Conservation (phyloP, 2,329 filamentous ascomycete genomes). For the Ophiostoma ulmi region DNA sequence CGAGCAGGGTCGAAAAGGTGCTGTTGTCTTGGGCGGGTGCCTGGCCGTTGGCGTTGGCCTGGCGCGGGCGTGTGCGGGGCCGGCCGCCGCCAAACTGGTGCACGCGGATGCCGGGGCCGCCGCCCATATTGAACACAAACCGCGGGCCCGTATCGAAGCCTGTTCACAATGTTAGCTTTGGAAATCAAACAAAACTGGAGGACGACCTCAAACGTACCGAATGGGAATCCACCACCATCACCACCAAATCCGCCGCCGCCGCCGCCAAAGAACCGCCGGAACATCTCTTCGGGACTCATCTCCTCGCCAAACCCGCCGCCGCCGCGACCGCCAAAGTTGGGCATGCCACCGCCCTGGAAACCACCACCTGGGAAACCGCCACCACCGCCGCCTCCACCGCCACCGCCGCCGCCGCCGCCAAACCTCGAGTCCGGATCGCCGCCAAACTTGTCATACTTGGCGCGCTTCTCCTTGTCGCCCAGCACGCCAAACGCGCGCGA, state of each 20-base stretch:
- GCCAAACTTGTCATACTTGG: slow-evolving; percentile 81
- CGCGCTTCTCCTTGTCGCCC: slow-evolving; percentile 87
- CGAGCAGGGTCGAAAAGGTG: slow-evolving; percentile 56
- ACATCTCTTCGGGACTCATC: slow-evolving; percentile 93
- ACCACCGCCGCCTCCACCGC: slow-evolving; percentile 36
- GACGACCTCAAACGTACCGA: background rate
- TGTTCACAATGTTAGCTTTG: slow-evolving; percentile 28
- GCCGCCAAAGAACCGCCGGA: slow-evolving; percentile 91
- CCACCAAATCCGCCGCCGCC: slow-evolving; percentile 63
- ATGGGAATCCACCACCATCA: slow-evolving; percentile 38
- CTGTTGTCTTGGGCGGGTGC: slow-evolving; percentile 42
- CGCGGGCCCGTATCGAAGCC: slow-evolving; percentile 73
- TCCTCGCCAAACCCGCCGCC: slow-evolving; percentile 72
- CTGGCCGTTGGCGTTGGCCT: slow-evolving; percentile 36
- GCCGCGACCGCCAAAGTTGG: slow-evolving; percentile 28
- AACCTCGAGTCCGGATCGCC: slow-evolving; percentile 90
- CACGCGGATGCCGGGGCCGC: slow-evolving; percentile 83
- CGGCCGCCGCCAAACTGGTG: slow-evolving; percentile 86
- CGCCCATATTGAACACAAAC: slow-evolving; percentile 93
- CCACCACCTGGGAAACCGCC: slow-evolving; percentile 38
- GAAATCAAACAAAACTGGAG: background rate
- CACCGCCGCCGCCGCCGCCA: slow-evolving; percentile 48
- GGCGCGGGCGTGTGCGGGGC: slow-evolving; percentile 67
- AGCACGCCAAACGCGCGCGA: slow-evolving; percentile 88
- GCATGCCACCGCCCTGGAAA: slow-evolving; percentile 48